phyloP scores from a whole-genome alignment of 306 rosid species.

The Sindora glabra region DNA sequence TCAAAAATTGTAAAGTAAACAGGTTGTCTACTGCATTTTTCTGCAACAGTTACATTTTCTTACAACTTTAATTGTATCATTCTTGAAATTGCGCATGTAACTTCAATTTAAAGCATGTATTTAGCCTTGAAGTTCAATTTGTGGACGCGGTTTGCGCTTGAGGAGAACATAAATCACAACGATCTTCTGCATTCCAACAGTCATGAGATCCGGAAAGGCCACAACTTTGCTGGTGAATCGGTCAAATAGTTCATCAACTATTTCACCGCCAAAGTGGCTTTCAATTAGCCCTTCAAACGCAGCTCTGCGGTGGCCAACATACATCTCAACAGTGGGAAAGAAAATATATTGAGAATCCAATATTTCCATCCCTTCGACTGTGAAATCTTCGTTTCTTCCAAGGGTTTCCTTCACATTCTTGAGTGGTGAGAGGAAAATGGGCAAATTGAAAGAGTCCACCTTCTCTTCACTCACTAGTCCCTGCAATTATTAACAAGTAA shows the following conservation, averaged over 20 bases:
- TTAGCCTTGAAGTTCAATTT: too few species aligned
- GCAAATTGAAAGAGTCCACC: conserved; percentile 28
- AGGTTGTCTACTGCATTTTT: too few species aligned
- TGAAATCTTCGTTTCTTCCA: conserved; percentile 14
- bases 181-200: background rate
- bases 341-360: background rate
- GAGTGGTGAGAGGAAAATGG: conserved; percentile 6
- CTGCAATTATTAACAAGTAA: conserved; percentile 15
- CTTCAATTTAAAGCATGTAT: too few species aligned
- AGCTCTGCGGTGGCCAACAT: conserved; percentile 11
- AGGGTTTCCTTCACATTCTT: conserved; percentile 12
- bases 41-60: too few species aligned
- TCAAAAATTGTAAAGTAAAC: too few species aligned
- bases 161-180: conserved; percentile 11
- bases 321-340: background rate
- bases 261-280: conserved; percentile 20
- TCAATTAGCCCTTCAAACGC: conserved; percentile 6
- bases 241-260: conserved; percentile 20
- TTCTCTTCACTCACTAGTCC: conserved; percentile 22
- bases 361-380: conserved; percentile 10
- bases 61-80: too few species aligned
- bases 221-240: conserved; percentile 13
- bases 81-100: too few species aligned
- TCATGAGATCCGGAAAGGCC: conserved; percentile 3
- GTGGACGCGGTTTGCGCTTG: conserved; percentile 4